Conservation (phyloP, 345 rosid species). For the Kandelia obovata region DNA sequence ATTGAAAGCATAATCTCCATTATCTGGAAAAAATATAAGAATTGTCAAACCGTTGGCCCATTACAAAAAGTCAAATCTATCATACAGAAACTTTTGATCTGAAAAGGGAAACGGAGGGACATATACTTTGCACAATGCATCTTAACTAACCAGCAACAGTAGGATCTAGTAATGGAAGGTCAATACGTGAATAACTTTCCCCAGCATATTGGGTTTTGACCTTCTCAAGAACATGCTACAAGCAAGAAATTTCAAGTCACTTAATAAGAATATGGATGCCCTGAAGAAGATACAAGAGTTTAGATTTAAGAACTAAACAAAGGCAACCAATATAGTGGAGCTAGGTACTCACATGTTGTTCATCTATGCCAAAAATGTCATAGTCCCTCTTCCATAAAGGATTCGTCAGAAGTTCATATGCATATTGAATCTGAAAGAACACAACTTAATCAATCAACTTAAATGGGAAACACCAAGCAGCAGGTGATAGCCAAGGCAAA, state of each 20-base stretch:
- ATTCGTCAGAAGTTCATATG: conserved; percentile 73
- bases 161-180: conserved; percentile 55
- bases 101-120: neutral
- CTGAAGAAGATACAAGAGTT: neutral
- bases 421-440: conserved; percentile 63
- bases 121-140: neutral
- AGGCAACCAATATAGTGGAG: conserved; percentile 3
- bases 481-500: neutral
- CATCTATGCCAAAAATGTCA: conserved; percentile 73
- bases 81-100: neutral
- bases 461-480: neutral
- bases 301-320: neutral
- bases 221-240: conserved; percentile 56
- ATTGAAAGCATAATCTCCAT: conserved; percentile 42
- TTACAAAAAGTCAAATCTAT: conserved; percentile 6
- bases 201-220: conserved; percentile 40
- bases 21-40: conserved; percentile 34
- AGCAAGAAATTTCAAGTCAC: conserved; percentile 22
- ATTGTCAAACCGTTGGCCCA: conserved; percentile 8
- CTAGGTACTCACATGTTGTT: conserved; percentile 58
- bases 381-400: conserved; percentile 77
- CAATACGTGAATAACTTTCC: conserved; percentile 41
- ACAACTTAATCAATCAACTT: conserved; percentile 1
- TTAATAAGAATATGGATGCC: neutral
- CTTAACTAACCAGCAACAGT: conserved; percentile 58